Conservation (phyloP, 2,329 filamentous ascomycete genomes). For the Fusarium bactridioides region DNA sequence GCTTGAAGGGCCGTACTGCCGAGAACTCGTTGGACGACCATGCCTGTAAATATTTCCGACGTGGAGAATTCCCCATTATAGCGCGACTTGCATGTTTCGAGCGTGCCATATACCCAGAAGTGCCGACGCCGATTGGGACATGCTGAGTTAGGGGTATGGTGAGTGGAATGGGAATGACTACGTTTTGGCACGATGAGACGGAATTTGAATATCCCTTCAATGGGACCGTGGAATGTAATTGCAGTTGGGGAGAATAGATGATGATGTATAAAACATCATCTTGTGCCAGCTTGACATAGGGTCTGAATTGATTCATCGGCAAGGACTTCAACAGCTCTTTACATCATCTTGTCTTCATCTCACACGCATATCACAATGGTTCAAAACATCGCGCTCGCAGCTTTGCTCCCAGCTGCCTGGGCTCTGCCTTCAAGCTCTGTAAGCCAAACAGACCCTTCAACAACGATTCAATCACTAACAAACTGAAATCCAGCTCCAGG, state of each 20-base stretch:
- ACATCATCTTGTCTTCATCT: not conserved
- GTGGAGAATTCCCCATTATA: not conserved
- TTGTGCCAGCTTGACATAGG: rapidly evolving
- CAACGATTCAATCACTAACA: rapidly evolving
- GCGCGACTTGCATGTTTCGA: not conserved
- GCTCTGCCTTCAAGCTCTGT: not conserved
- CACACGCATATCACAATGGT: not conserved
- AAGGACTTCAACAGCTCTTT: rapidly evolving
- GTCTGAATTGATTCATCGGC: not conserved
- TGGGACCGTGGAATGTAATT: rapidly evolving
- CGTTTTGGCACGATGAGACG: not conserved
- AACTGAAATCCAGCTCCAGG: not conserved
- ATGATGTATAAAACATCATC: not conserved
- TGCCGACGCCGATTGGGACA: not conserved
- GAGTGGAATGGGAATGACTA: not conserved
- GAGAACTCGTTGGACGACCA: not conserved
- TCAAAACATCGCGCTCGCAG: not conserved
- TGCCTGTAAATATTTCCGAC: not conserved
- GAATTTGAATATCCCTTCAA: not conserved
- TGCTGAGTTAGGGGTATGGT: not conserved
- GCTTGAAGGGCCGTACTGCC: not conserved
- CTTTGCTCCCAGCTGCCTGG: not conserved
- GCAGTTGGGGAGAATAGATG: not conserved
- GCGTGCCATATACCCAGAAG: not conserved
- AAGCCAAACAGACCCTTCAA: rapidly evolving